Base-by-base conservation (phyloP, 768 basidiomycete species). In the Tulasnella sp. region DNA sequence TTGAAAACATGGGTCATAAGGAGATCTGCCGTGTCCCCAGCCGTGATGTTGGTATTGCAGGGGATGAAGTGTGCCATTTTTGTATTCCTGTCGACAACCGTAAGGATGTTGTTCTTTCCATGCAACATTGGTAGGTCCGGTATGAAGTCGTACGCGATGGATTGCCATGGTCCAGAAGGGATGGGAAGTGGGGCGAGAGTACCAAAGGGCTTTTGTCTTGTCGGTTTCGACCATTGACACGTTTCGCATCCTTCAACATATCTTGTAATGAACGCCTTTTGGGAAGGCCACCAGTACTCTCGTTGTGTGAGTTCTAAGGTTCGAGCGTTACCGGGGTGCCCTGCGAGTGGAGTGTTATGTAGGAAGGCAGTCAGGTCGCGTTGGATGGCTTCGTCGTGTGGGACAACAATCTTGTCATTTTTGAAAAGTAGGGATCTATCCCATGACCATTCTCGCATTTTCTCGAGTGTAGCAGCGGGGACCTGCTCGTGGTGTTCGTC, bases 261-360 rank as follows among this genome's bases (percentile, higher is more conserved):
- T 23, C 21, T 9, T 9, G 11, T 46, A 23, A 46, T 46, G 43
- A 11, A 46, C 11, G 43, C 43, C 9, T 11, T 46, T 46, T 9
- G 21, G 23, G 48, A 5, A 49, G 48, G 23, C 63, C 62, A 67
- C 43, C 54, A 59, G 58, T 41, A 66, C 15, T 66, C 25, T 15
- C 59, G 55, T 7, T 14, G 15, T 14, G 65, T 48, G 0, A 63
- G 45, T 11, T 64, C 57, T 8, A 45, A 27, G 1, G 66, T 66
- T 42, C 62, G 63, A 2, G 12, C 35, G 11, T 51, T n/a, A 0
- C 67, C 67, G 17, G 19, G 56, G 34, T 57, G 56, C 32, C 56
- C n/a, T 6, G 45, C 11, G 21, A 32, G n/a, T 7, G 15, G 4
- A 5, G 45, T 15, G 23, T 57, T 32, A 23, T 57, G 56, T 19